Base-by-base conservation (phyloP, 192 early-diverging fungal genomes). In the Tieghemiomyces parasiticus region DNA sequence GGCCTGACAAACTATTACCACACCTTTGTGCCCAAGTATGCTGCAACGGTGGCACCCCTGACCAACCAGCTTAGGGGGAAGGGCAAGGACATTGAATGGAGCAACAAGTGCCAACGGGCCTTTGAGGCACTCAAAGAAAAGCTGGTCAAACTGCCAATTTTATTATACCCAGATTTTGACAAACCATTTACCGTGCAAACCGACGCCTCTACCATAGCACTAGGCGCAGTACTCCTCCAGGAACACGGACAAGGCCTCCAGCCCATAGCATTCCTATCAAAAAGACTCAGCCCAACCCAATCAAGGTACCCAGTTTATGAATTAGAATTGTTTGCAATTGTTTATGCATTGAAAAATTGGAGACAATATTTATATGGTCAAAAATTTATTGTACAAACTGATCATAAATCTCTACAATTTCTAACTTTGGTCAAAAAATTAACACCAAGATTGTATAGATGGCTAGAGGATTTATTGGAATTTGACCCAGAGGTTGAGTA, bases 1-100 rank as follows among this genome's bases (percentile, higher is more conserved):
- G 59, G 59, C 0, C 16, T 60, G 0, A 12, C 38, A 10, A 60
- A 60, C 35, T 45, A 19, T 38, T 60, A 60, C 29, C 59, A 35
- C 44, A 20, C 20, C 9, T 60, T 60, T 42, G 16, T 42, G 6
- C 8, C 38, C 16, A 42, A 42, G 8, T 42, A 42, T 42, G 6
- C 38, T 10, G 8, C 16, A 10, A 10, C 16, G 16, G 38, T 42
- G 38, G 38, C 38, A 10, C 38, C 38, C 16, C 16, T 42, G 16
- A 42, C 38, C 16, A 42, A 42, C 16, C 8, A 6, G 16, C 38
- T 42, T 6, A 6, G 6, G 38, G 38, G 38, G 16, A 42, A 42
- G 8, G 6, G 8, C 38, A 42, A 42, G 16, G 38, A 42, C 38
- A 10, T 42, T 10, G 38, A 10, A 6, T 42, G 38, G 38, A 42